Conservation (phyloP, 2,329 filamentous ascomycete genomes). For the Microthyrium microscopicum region DNA sequence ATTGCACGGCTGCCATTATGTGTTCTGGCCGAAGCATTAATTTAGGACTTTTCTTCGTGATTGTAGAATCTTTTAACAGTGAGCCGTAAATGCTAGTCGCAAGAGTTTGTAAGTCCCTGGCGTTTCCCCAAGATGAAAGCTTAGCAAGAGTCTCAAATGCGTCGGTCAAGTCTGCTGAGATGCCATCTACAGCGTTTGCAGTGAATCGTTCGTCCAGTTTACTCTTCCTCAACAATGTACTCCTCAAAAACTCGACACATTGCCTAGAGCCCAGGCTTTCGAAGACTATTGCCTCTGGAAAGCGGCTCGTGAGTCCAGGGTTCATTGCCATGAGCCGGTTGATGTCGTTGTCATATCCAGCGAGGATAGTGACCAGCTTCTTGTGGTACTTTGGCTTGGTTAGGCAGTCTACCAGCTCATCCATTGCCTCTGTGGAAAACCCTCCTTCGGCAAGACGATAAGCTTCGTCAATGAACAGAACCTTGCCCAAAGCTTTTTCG, state of each 20-base stretch:
- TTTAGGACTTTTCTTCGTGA: conserved; percentile 9
- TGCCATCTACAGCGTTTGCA: conserved; percentile 10
- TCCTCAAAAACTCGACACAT: conserved; percentile 18
- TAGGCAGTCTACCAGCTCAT: conserved; percentile 35
- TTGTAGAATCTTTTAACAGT: conserved; percentile 13
- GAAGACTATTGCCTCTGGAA: conserved; percentile 46
- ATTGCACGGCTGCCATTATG: conserved; percentile 15
- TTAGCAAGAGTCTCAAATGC: conserved; percentile 25
- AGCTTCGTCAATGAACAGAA: conserved; percentile 58
- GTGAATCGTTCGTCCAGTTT: conserved; percentile 17
- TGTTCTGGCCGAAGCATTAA: conserved; percentile 13
- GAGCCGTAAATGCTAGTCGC: conserved; percentile 32
- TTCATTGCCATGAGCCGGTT: conserved; percentile 45
- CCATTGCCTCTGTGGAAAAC: conserved; percentile 40
- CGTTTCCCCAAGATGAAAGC: conserved; percentile 43
- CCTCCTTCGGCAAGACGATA: conserved; percentile 43
- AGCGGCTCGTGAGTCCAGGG: conserved; percentile 46
- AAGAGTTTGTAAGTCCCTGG: conserved; percentile 42
- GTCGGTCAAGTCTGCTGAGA: conserved; percentile 11
- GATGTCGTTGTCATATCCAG: conserved; percentile 52
- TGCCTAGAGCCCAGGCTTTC: conserved; percentile 17
- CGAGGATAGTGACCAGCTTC: conserved; percentile 50
- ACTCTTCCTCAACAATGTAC: conserved; percentile 10
- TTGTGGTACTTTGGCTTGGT: conserved; percentile 40
- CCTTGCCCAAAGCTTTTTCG: conserved; percentile 45